Percentiles rank a stretch among this genome's conserved stretches.
These are phyloP conservation scores for Aspergillus jensenii DNA, from an alignment of 2,329 filamentous ascomycete species.

Conservation along the genomic window DNA sequence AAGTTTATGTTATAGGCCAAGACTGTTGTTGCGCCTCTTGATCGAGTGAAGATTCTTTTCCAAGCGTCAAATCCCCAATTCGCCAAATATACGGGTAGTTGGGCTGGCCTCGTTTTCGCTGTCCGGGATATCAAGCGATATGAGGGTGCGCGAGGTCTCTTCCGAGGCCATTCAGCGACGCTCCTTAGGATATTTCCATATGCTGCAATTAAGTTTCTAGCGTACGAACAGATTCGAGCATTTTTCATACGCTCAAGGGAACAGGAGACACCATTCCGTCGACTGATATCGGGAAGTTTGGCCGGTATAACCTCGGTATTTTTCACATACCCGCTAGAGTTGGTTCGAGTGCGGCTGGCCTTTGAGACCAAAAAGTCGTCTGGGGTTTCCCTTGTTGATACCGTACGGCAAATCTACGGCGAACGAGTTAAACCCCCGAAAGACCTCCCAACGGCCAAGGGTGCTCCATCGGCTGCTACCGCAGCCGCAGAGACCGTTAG, in stretches of 20 bases:
- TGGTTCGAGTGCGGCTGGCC: constrained; percentile 86
- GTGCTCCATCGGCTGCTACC: constrained; percentile 40
- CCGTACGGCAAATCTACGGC: constrained; percentile 82
- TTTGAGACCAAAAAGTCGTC: constrained; percentile 84
- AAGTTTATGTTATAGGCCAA: constrained; percentile 65
- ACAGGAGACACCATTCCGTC: constrained; percentile 77
- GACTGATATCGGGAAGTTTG: constrained; percentile 50
- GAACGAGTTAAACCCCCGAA: constrained; percentile 58
- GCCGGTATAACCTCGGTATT: constrained; percentile 86
- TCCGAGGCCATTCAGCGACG: constrained; percentile 91
- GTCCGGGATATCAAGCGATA: constrained; percentile 78
- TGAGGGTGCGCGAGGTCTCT: constrained; percentile 75
- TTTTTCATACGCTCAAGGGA: constrained; percentile 68
- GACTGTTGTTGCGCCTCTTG: constrained; percentile 90
- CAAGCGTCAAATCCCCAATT: constrained; percentile 94
- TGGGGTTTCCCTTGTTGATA: constrained; percentile 69
- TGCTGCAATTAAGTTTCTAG: constrained; percentile 95
- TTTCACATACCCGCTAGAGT: constrained; percentile 91
- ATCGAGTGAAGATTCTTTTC: constrained; percentile 98
- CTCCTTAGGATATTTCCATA: constrained; percentile 95
- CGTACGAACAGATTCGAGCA: constrained; percentile 92
- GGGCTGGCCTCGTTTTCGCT: constrained; percentile 78
- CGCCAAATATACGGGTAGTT: constrained; percentile 86
- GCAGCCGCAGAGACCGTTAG: constrained; percentile 37
- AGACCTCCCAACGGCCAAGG: constrained; percentile 32